phyloP scores from a whole-genome alignment of 805 yeast species.

The Pichia scutulata region DNA sequence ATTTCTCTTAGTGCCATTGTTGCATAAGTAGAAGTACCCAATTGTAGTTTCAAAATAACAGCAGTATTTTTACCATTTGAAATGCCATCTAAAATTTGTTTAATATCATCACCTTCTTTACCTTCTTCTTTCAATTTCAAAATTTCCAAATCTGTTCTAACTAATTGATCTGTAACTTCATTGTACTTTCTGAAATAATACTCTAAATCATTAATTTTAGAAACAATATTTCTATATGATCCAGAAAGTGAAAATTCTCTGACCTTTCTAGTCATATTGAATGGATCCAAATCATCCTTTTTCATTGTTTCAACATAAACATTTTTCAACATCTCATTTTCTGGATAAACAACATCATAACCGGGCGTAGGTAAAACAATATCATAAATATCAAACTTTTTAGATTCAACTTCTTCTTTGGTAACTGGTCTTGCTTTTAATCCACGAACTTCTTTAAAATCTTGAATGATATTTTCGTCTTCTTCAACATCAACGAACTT shows the following conservation, averaged over 20 bases:
- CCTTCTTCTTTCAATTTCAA: constrained; percentile 25
- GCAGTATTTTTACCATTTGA: constrained; percentile 49
- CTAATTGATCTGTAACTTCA: constrained; percentile 60
- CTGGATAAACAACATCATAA: constrained; percentile 81
- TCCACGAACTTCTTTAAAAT: constrained; percentile 48
- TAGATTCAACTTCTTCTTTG: constrained; percentile 55
- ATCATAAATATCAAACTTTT: constrained; percentile 64
- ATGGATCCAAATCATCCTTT: constrained; percentile 75
- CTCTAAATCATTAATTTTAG: constrained; percentile 56
- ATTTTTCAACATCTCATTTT: constrained; percentile 48
- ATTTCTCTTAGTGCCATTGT: constrained; percentile 95
- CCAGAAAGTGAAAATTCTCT: constrained; percentile 91
- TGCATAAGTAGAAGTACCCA: constrained; percentile 88
- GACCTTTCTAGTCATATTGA: constrained; percentile 74
- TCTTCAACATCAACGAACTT: constrained; percentile 19
- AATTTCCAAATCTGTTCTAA: constrained; percentile 70
- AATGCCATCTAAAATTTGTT: constrained; percentile 26
- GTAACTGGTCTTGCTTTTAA: constrained; percentile 70
- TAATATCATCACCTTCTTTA: constrained; percentile 10
- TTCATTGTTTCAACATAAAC: constrained; percentile 69
- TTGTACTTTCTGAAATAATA: constrained; percentile 56
- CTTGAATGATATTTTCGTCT: constrained; percentile 62
- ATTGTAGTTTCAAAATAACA: constrained; percentile 63
- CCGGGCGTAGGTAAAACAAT: constrained; percentile 97
- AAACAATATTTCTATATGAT: constrained; percentile 68